phyloP scores from a whole-genome alignment of 345 rosid species.

The Brassica juncea region DNA sequence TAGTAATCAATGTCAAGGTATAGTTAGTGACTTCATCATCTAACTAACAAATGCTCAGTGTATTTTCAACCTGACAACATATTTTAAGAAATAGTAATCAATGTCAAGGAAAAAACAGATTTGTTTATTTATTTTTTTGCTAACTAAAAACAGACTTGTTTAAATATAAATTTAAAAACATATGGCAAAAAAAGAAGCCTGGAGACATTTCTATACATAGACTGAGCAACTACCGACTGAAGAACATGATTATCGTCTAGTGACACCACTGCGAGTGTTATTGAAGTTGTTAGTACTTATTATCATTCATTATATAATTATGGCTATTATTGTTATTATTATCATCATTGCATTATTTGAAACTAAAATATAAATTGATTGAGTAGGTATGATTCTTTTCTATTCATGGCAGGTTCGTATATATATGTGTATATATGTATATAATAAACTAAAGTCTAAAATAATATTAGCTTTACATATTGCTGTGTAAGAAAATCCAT shows the following conservation, averaged over 20 bases:
- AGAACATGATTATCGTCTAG: conserved; percentile 8
- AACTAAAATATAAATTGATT: conserved; percentile 2
- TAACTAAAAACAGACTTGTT: not conserved
- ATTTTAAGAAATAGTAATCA: not conserved
- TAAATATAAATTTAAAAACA: not conserved
- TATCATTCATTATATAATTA: conserved; percentile 6
- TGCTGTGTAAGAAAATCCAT: not conserved
- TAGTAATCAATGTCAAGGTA: not conserved
- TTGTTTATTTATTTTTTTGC: too few relatives aligned
- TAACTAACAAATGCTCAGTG: not conserved
- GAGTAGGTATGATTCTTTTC: conserved; percentile 2
- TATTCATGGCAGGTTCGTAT: conserved; percentile 8
- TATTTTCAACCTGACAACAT: not conserved
- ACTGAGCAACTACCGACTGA: conserved; percentile 28
- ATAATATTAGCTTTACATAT: not conserved
- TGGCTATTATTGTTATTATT: not conserved
- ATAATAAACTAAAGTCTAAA: not conserved
- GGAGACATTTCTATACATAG: not conserved
- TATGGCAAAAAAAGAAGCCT: not conserved
- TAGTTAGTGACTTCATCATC: not conserved
- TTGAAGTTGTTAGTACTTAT: conserved; percentile 30
- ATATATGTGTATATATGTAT: not conserved
- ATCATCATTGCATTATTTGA: conserved; percentile 31
- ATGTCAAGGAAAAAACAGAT: not conserved
- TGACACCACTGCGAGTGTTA: conserved; percentile 26